phyloP scores from a whole-genome alignment of 495 filamentous ascomycete species.

The Aspergillus egyptiacus region DNA sequence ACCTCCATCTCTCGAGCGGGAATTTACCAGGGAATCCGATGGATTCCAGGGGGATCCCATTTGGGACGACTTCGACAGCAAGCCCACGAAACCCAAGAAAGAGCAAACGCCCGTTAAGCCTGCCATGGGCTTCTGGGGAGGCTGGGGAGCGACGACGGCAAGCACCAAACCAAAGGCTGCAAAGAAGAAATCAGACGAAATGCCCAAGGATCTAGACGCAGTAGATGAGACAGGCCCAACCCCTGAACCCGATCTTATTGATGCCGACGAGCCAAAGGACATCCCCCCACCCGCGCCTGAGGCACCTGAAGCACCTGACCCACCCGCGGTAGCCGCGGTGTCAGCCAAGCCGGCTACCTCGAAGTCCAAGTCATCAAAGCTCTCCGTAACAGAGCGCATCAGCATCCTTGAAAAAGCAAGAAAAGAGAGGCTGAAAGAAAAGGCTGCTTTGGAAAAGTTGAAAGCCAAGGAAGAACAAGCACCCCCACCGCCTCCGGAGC shows the following conservation, averaged over 20 bases:
- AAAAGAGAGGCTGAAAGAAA: slow-evolving; percentile 36
- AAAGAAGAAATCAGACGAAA: slow-evolving; percentile 34
- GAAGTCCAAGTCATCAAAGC: slow-evolving; percentile 40
- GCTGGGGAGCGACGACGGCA: slow-evolving; percentile 32
- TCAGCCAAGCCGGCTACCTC: slow-evolving; percentile 29
- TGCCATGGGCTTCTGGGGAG: slow-evolving; percentile 44
- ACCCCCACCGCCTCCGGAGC: slow-evolving; percentile 15
- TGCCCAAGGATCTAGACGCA: slow-evolving; percentile 20
- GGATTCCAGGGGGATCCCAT: slow-evolving; percentile 27
- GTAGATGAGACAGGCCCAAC: slow-evolving; percentile 24
- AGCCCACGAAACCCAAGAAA: slow-evolving; percentile 34
- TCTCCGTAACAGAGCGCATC: slow-evolving; percentile 44
- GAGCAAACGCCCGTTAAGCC: slow-evolving; percentile 31
- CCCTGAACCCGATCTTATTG: slow-evolving; percentile 24
- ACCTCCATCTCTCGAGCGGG: slow-evolving; percentile 45
- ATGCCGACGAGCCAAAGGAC: slow-evolving; percentile 28
- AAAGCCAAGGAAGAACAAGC: slow-evolving; percentile 26
- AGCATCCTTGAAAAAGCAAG: slow-evolving; percentile 41
- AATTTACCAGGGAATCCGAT: slow-evolving; percentile 22
- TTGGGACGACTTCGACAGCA: slow-evolving; percentile 37
- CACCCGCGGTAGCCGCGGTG: slow-evolving; percentile 31
- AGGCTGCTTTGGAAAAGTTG: slow-evolving; percentile 22
- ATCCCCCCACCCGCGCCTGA: slow-evolving; percentile 20
- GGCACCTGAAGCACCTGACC: slow-evolving; percentile 29
- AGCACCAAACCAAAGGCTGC: slow-evolving; percentile 31